A percentile compares a stretch with the other conserved stretches of the same genome.
phyloP scores from a whole-genome alignment of 228 moss, liverwort and hornwort species.

The Sphagnum magellanicum region DNA sequence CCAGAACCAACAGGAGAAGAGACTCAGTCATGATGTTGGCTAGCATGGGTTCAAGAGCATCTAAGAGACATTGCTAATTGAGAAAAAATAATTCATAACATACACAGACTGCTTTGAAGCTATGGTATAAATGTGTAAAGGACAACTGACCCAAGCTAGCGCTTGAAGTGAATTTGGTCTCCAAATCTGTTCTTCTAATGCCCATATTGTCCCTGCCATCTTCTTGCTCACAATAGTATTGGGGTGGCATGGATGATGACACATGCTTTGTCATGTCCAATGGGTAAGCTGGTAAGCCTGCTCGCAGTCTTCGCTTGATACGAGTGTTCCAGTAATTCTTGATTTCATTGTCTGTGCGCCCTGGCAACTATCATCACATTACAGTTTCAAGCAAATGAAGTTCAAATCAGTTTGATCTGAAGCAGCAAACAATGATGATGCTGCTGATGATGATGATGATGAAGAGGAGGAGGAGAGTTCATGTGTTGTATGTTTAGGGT shows the following conservation, averaged over 20 bases:
- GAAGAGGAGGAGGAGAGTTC: too few relatives aligned
- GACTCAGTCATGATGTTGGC: too few relatives aligned
- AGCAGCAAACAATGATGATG: too few relatives aligned
- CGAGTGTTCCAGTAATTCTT: slow-evolving; percentile 99
- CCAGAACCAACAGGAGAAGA: too few relatives aligned
- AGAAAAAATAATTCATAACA: too few relatives aligned
- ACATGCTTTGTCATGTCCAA: slow-evolving; percentile 52
- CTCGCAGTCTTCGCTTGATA: slow-evolving; percentile 93
- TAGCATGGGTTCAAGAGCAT: too few relatives aligned
- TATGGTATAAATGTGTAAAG: slow-evolving; percentile 20
- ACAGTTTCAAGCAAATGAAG: too few relatives aligned
- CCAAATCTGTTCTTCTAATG: slow-evolving; percentile 64
- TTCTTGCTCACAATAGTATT: slow-evolving; percentile 55
- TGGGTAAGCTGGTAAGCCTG: slow-evolving; percentile 89
- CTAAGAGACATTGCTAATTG: too few relatives aligned
- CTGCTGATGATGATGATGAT: too few relatives aligned
- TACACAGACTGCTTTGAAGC: neutral
- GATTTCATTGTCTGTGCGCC: slow-evolving; percentile 96
- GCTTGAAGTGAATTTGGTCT: slow-evolving; percentile 35
- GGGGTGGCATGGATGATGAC: slow-evolving; percentile 29
- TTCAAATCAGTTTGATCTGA: too few relatives aligned
- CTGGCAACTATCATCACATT: slow-evolving; percentile 68
- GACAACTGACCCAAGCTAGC: slow-evolving; percentile 11
- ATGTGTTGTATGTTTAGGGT: too few relatives aligned
- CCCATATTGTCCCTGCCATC: slow-evolving; percentile 71